Conservation (phyloP, 306 rosid species). For the Cajanus cajan region DNA sequence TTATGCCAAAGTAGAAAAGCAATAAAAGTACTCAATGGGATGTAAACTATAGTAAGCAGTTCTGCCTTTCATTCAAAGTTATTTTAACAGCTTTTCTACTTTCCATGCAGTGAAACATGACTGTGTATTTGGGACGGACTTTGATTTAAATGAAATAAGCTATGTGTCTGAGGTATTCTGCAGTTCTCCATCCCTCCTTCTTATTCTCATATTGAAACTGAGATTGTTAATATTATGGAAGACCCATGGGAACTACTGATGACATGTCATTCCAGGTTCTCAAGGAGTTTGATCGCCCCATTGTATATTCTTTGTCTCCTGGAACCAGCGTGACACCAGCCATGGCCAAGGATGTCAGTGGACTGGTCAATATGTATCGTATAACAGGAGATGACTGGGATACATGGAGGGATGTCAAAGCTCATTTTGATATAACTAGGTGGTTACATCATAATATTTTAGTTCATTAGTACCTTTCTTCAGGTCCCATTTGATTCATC, state of each 20-base stretch:
- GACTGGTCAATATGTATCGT: conserved; percentile 82
- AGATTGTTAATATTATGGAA: neutral
- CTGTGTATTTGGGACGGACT: conserved; percentile 93
- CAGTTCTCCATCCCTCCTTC: neutral
- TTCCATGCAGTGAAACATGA: conserved; percentile 80
- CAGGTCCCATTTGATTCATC: too few relatives aligned
- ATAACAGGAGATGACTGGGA: conserved; percentile 99
- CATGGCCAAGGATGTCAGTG: conserved; percentile 73
- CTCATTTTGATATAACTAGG: conserved; percentile 85
- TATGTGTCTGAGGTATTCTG: conserved; percentile 69
- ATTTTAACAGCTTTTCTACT: conserved; percentile 35
- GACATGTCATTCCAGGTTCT: conserved; percentile 58
- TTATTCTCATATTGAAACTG: neutral
- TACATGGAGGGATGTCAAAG: conserved; percentile 66
- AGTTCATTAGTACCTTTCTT: conserved; percentile 22
- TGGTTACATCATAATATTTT: conserved; percentile 29
- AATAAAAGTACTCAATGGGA: neutral
- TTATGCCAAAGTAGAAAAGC: neutral
- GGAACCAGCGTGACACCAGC: conserved; percentile 83
- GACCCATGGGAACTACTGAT: neutral
- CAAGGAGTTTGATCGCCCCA: conserved; percentile 59
- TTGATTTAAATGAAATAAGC: conserved; percentile 77
- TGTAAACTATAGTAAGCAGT: conserved; percentile 9
- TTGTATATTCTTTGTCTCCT: conserved; percentile 88
- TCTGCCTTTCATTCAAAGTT: neutral